Base-by-base conservation (phyloP, 106 monocot genomes). In the Allium sativum region DNA sequence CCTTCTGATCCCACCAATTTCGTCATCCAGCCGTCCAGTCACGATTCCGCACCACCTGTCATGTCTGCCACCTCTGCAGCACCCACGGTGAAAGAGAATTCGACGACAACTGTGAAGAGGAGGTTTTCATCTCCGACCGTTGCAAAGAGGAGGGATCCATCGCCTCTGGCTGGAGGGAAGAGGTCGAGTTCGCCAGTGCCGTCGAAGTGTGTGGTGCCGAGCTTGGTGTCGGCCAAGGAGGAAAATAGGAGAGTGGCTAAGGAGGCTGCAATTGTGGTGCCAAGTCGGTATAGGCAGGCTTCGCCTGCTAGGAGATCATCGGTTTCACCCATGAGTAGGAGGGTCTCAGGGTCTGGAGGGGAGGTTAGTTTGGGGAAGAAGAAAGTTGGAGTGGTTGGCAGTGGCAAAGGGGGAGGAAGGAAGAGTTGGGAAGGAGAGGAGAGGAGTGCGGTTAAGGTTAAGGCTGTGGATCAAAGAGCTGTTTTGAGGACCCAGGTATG, bases 211-310 rank as follows among this genome's bases (percentile, higher is more conserved):
- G 81, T 69, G 53, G 98, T 98, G 55, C 98, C 92, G 13, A 77
- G 98, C 58, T 72, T 98, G n/a, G 68, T 77, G 11, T 82, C 74
- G 1, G 98, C 98, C 22, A 88, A 77, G 78, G 98, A 98, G 70
- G 98, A 98, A 64, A 92, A 83, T 31, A 50, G 91, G 57, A 76
- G 64, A 51, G 44, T n/a, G 42, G 70, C 85, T 44, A 87, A 73
- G 67, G 92, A 92, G 70, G 84, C 92, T 8, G 87, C 88, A 8
- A 98, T 98, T 19, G 73, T 98, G 9, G 98, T 98, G 18, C 92
- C 98, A 9, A 92, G 91, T 12, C 79, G 98, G 85, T 98, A 88
- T 72, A 67, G 98, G 55, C 87, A 92, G 58, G 91, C 92, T 2
- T 88, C 88, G 0, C 92, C 91, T 0, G 76, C 69, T 56, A 77